phyloP scores from a whole-genome alignment of 305 asterid species.

The Plantago coronopus region DNA sequence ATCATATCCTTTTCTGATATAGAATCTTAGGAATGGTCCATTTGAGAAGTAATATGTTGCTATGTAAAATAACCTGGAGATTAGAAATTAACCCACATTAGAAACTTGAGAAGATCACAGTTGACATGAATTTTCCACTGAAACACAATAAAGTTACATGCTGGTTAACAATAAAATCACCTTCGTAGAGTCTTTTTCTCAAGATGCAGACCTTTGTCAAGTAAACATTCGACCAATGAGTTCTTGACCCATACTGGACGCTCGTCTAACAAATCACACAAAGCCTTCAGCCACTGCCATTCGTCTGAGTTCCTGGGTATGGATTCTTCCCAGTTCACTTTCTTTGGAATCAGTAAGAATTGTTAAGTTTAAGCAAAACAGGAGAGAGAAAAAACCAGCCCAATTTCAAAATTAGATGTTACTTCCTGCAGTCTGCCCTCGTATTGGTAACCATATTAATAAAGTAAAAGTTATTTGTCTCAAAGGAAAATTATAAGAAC shows the following conservation, averaged over 20 bases:
- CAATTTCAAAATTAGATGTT: slow-evolving; percentile 8
- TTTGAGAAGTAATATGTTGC: slow-evolving; percentile 86
- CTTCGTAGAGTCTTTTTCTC: slow-evolving; percentile 56
- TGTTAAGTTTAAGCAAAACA: slow-evolving; percentile 55
- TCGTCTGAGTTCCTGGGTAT: slow-evolving; percentile 55
- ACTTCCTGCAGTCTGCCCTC: slow-evolving; percentile 8
- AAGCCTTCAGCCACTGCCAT: slow-evolving; percentile 71
- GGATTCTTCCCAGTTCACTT: slow-evolving; percentile 78
- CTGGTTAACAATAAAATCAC: slow-evolving; percentile 32
- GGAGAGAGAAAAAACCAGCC: slow-evolving; percentile 22
- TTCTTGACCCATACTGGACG: slow-evolving; percentile 81
- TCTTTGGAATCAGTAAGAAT: slow-evolving; percentile 86
- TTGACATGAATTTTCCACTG: slow-evolving; percentile 4
- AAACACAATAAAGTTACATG: slow-evolving; percentile 22
- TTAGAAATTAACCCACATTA: slow-evolving; percentile 26
- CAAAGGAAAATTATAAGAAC: neutral
- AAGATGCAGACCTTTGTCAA: slow-evolving; percentile 50
- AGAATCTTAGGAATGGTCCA: slow-evolving; percentile 85
- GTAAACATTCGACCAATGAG: slow-evolving; percentile 60
- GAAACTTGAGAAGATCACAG: slow-evolving; percentile 14
- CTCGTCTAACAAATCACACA: slow-evolving; percentile 76
- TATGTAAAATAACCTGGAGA: slow-evolving; percentile 73
- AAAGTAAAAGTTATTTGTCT: neutral
- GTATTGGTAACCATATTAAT: slow-evolving; percentile 11
- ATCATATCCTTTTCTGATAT: slow-evolving; percentile 93